Percentiles rank a stretch among this genome's conserved stretches.
Evolutionary conservation across 495 filamentous ascomycete genomes (phyloP).

Genomic region (Cladorrhinum samala): DNA sequence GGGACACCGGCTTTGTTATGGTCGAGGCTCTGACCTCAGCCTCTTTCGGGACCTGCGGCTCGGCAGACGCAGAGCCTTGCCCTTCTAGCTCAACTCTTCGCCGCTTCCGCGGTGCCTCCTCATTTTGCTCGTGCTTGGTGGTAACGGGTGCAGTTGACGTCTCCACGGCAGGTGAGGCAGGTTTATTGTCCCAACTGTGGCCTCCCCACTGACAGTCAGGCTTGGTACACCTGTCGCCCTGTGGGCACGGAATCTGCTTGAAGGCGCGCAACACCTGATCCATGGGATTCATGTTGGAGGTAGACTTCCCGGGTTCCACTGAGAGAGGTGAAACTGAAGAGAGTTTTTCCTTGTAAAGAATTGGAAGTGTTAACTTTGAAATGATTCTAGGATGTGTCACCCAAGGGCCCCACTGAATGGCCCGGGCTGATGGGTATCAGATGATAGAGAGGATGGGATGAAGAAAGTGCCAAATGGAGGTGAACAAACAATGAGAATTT

Average conservation of each 20-base stretch:
- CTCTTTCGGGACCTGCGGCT: background rate
- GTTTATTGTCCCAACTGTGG: slow-evolving; percentile 32
- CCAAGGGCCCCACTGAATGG: too few relatives aligned
- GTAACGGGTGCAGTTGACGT: background rate
- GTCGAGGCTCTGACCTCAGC: slow-evolving; percentile 4
- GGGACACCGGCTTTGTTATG: slow-evolving; percentile 26
- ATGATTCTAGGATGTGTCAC: too few relatives aligned
- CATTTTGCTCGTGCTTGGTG: background rate
- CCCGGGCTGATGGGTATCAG: background rate
- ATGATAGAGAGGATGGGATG: background rate
- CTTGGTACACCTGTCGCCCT: slow-evolving; percentile 41
- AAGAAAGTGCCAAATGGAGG: background rate
- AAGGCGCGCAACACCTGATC: slow-evolving; percentile 61
- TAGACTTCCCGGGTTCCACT: background rate
- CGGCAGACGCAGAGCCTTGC: background rate
- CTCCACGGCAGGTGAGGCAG: too few relatives aligned
- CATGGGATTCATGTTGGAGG: slow-evolving; percentile 41
- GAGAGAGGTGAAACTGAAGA: background rate
- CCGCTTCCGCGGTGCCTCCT: slow-evolving; percentile 24
- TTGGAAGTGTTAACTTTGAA: background rate
- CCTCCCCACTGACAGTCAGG: slow-evolving; percentile 37
- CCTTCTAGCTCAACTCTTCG: slow-evolving; percentile 14
- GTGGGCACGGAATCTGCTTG: slow-evolving; percentile 58
- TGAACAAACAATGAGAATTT: background rate
- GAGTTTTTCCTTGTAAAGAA: background rate